Conservation (phyloP, 805 yeast genomes). For the Teunomyces barrocoloradensis region DNA sequence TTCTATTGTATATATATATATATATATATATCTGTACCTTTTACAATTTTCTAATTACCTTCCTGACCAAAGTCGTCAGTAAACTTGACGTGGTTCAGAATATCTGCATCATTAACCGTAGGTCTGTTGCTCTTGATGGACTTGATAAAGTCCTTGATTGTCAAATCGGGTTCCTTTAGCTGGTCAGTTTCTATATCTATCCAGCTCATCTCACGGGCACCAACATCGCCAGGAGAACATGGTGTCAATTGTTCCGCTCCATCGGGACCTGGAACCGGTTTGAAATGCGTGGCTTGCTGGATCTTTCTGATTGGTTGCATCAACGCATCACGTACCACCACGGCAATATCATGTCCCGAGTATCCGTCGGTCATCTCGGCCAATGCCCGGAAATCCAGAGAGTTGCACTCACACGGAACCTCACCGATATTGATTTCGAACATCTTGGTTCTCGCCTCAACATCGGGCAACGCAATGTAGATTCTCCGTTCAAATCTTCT, state of each 20-base stretch:
- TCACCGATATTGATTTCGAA: conserved; percentile 89
- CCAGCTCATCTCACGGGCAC: conserved; percentile 90
- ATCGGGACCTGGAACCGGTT: conserved; percentile 48
- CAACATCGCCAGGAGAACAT: conserved; percentile 94
- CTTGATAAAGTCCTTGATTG: conserved; percentile 88
- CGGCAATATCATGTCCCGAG: conserved; percentile 96
- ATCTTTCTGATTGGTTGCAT: conserved; percentile 98
- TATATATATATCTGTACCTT: neutral
- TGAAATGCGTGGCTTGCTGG: conserved; percentile 95
- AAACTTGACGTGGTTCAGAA: conserved; percentile 78
- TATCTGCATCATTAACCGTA: conserved; percentile 85
- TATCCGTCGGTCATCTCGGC: conserved; percentile 97
- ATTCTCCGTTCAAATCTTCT: conserved; percentile 95
- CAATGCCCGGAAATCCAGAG: conserved; percentile 70
- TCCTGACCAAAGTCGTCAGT: conserved; percentile 97
- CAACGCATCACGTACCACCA: conserved; percentile 92
- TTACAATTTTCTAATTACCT: conserved; percentile 56
- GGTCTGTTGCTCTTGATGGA: conserved; percentile 91
- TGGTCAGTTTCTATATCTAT: conserved; percentile 87
- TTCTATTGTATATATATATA: neutral
- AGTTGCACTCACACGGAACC: conserved; percentile 76
- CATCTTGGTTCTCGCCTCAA: conserved; percentile 90
- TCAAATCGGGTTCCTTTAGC: conserved; percentile 82
- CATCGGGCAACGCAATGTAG: conserved; percentile 91
- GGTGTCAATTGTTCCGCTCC: conserved; percentile 64